Evolutionary conservation across 768 basidiomycete genomes (phyloP).

Genomic region (Exidia glandulosa): DNA sequence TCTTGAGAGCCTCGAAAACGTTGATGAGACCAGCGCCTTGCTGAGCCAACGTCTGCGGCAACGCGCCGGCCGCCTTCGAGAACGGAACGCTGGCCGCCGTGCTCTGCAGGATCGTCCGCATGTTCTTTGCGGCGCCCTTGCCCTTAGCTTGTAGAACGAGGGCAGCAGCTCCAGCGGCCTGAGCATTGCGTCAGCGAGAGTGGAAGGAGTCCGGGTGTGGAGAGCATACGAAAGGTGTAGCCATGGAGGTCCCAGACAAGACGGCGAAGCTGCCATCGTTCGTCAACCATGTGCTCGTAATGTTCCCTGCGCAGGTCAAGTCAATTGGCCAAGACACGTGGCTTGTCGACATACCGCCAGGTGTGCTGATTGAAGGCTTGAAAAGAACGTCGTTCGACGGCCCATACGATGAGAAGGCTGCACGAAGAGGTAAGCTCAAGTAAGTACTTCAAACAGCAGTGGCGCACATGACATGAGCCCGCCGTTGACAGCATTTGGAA

Average conservation of each 20-base stretch:
- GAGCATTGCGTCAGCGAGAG: constrained; percentile 25
- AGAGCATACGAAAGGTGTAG: not conserved
- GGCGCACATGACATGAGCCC: constrained; percentile 34
- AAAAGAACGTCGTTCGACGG: constrained; percentile 50
- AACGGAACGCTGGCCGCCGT: constrained; percentile 35
- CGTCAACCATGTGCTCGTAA: constrained; percentile 34
- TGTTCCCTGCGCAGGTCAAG: constrained; percentile 22
- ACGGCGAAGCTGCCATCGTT: constrained; percentile 29
- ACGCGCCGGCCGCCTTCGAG: constrained; percentile 36
- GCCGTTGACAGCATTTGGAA: constrained; percentile 35
- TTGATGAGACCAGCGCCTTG: constrained; percentile 49
- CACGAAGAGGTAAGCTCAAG: too few species aligned
- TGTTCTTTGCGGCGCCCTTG: constrained; percentile 18
- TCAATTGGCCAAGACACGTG: not conserved
- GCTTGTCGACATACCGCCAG: not conserved
- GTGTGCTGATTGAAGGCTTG: constrained; percentile 2
- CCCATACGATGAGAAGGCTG: not conserved
- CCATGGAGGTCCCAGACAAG: constrained; percentile 23
- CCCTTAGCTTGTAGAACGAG: constrained; percentile 32
- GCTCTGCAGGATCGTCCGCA: constrained; percentile 34
- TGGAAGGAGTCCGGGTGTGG: not conserved
- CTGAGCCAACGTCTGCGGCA: constrained; percentile 39
- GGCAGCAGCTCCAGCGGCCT: constrained; percentile 29
- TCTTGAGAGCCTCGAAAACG: constrained; percentile 44
- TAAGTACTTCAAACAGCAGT: not conserved